Evolutionary conservation across 345 rosid genomes (phyloP).

Genomic region (Trapa incisa): DNA sequence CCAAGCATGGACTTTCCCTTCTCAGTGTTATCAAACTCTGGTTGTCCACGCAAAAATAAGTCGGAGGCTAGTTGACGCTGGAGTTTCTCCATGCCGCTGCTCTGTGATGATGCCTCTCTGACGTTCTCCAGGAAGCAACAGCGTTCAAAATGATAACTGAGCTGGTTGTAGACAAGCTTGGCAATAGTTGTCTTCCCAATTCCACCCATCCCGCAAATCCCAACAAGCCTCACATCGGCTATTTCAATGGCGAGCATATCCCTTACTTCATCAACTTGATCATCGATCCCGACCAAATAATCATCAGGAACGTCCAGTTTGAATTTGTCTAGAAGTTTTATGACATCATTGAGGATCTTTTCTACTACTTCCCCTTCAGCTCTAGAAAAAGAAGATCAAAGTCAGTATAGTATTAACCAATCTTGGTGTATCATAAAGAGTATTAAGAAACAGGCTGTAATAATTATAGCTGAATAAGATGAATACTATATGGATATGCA

Average conservation of each 20-base stretch:
- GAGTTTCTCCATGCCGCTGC: not conserved
- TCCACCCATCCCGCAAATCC: constrained; percentile 17
- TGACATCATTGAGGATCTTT: not conserved
- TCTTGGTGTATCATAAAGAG: no score
- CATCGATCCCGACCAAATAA: constrained; percentile 8
- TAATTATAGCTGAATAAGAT: no score
- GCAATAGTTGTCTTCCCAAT: constrained; percentile 18
- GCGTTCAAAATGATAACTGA: not conserved
- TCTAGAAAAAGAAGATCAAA: no score
- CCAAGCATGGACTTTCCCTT: not conserved
- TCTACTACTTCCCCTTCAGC: not conserved
- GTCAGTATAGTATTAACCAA: no score
- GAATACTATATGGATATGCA: no score
- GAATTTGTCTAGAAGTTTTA: not conserved
- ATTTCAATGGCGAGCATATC: not conserved
- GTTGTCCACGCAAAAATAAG: not conserved
- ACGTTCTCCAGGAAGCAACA: constrained; percentile 7
- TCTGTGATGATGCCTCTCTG: not conserved
- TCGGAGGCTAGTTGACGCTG: not conserved
- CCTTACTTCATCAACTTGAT: not conserved
- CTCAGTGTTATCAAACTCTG: not conserved
- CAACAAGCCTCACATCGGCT: not conserved
- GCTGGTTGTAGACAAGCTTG: not conserved
- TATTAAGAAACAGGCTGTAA: no score
- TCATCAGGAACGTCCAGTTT: not conserved